A percentile compares a stretch with the other conserved stretches of the same genome.
Evolutionary conservation across 139 green algal genomes (phyloP).

Genomic region (Volvox reticuliferus): DNA sequence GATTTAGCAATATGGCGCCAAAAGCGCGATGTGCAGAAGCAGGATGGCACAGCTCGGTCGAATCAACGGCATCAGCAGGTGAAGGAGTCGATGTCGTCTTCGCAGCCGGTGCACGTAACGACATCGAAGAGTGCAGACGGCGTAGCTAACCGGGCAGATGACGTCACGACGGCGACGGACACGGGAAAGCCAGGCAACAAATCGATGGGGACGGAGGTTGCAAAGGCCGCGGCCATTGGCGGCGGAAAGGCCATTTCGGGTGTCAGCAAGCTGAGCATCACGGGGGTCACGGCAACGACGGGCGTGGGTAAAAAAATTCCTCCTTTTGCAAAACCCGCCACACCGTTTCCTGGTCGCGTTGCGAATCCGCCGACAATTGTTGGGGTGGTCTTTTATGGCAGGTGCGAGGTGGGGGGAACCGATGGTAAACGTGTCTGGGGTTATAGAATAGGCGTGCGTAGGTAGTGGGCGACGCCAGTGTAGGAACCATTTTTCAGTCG

Average conservation of each 20-base stretch:
- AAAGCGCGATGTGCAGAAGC: neutral
- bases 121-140: neutral
- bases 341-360: neutral
- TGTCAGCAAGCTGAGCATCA: neutral
- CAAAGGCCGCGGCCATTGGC: neutral
- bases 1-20: neutral
- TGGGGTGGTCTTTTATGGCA: slow-evolving; percentile 45
- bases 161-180: neutral
- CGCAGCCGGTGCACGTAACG: neutral
- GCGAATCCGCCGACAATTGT: slow-evolving; percentile 16
- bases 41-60: neutral
- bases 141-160: neutral
- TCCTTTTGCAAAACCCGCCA: slow-evolving; percentile 7
- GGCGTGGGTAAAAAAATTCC: neutral
- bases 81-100: neutral
- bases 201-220: neutral
- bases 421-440: too few species aligned
- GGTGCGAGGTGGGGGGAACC: neutral
- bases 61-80: neutral
- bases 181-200: too few species aligned
- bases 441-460: too few species aligned
- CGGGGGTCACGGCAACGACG: neutral
- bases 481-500: too few species aligned
- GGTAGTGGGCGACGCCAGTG: too few species aligned
- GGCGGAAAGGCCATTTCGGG: neutral